Percentiles rank a stretch among this genome's conserved stretches.
These are phyloP conservation scores for Phytophthora rubi DNA, from an alignment of 352 stramenopile species.

Conservation along the genomic window DNA sequence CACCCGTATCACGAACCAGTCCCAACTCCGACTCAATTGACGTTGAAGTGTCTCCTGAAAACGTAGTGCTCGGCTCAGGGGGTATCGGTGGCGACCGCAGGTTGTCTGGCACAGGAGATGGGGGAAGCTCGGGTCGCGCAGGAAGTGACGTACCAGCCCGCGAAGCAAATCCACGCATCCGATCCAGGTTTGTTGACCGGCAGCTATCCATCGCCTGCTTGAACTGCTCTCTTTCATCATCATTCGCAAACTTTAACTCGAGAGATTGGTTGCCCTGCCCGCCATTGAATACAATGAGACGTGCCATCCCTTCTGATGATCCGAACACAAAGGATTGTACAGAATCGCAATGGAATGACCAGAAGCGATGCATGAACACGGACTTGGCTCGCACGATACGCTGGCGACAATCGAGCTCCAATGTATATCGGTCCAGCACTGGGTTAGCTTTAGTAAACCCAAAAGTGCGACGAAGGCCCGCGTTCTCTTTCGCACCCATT, in stretches of 20 bases:
- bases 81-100: slow-evolving; percentile 15
- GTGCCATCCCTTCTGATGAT: slow-evolving; percentile 47
- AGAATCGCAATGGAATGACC: slow-evolving; percentile 78
- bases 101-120: slow-evolving; percentile 37
- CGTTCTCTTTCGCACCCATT: slow-evolving; percentile 63
- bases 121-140: slow-evolving; percentile 26
- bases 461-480: slow-evolving; percentile 63
- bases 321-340: slow-evolving; percentile 58
- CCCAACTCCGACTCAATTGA: slow-evolving; percentile 35
- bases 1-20: slow-evolving; percentile 24
- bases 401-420: slow-evolving; percentile 78
- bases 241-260: slow-evolving; percentile 79
- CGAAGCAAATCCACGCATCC: slow-evolving; percentile 45
- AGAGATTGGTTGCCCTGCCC: slow-evolving; percentile 60
- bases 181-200: slow-evolving; percentile 46
- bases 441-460: slow-evolving; percentile 76
- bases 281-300: slow-evolving; percentile 62
- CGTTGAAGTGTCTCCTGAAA: slow-evolving; percentile 25
- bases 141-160: slow-evolving; percentile 26
- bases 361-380: slow-evolving; percentile 85
- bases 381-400: slow-evolving; percentile 79
- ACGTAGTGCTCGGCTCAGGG: slow-evolving; percentile 32
- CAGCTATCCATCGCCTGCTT: slow-evolving; percentile 66
- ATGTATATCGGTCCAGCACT: slow-evolving; percentile 76
- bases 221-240: slow-evolving; percentile 72